These are phyloP conservation scores for Colletotrichum lentis DNA, from an alignment of 2,329 filamentous ascomycete genomes.

Conservation along the genomic window DNA sequence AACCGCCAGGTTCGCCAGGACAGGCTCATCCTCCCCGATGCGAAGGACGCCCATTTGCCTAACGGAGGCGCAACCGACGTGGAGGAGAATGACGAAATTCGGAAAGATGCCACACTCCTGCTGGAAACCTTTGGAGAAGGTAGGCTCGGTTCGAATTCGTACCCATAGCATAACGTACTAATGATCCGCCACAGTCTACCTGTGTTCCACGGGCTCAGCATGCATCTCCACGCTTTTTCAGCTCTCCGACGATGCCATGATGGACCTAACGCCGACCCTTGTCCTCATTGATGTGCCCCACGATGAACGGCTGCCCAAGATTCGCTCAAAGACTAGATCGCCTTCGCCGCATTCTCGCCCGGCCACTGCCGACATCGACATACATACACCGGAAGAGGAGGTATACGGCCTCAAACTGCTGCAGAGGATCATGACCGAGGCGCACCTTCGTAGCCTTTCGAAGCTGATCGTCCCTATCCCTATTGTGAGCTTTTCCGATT, in stretches of 20 bases:
- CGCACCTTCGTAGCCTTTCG: constrained; percentile 63
- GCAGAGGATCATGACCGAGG: constrained; percentile 66
- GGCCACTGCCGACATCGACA: constrained; percentile 48
- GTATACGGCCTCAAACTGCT: constrained; percentile 64
- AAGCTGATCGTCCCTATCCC: constrained; percentile 66
- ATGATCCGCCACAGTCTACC: constrained; percentile 54
- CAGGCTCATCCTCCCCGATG: constrained; percentile 50
- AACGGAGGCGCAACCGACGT: constrained; percentile 43
- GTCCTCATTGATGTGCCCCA: constrained; percentile 65
- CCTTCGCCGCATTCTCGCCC: constrained; percentile 56
- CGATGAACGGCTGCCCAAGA: constrained; percentile 55
- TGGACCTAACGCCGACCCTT: constrained; percentile 64
- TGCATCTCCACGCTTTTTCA: constrained; percentile 63
- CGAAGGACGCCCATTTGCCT: constrained; percentile 39
- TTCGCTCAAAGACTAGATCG: constrained; percentile 49
- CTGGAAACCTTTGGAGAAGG: constrained; percentile 65
- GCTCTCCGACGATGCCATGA: constrained; percentile 61
- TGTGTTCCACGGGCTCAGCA: constrained; percentile 61
- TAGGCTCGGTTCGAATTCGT: constrained; percentile 45
- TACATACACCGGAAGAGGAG: constrained; percentile 57
- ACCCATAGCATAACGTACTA: not conserved
- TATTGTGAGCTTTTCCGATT: constrained; percentile 55
- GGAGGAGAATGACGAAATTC: constrained; percentile 53
- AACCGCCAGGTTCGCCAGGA: constrained; percentile 62
- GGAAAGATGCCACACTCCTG: constrained; percentile 58